Evolutionary conservation across 176 grass and related monocot genomes (phyloP).

Genomic region (Thinopyrum elongatum): DNA sequence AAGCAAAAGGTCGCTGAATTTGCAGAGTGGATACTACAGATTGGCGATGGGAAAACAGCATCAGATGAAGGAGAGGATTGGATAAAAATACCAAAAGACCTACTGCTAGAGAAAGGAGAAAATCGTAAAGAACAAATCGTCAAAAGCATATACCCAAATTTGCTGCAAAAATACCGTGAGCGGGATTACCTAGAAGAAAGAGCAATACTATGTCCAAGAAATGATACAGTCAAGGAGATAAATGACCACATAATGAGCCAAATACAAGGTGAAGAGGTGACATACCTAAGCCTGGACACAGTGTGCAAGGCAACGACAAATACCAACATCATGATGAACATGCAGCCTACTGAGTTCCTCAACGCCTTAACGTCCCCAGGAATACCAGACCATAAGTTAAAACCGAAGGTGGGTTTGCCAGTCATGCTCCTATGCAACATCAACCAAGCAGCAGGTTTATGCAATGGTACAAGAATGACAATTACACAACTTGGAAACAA

Average conservation of each 20-base stretch:
- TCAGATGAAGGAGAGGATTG: neutral
- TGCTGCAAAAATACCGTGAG: neutral
- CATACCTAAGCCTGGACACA: neutral
- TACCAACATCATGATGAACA: neutral
- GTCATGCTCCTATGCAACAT: too few species aligned
- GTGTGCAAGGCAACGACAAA: neutral
- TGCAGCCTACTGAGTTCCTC: neutral
- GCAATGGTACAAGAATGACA: too few species aligned
- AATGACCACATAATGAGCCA: neutral
- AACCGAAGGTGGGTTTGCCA: too few species aligned
- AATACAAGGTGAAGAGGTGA: neutral
- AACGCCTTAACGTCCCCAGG: neutral
- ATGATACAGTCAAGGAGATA: neutral
- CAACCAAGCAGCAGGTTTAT: too few species aligned
- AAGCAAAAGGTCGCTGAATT: neutral
- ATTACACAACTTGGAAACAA: too few species aligned
- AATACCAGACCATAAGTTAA: neutral
- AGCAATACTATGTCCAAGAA: neutral
- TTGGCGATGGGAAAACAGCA: neutral
- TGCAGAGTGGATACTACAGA: neutral
- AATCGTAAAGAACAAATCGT: neutral
- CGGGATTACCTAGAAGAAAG: neutral
- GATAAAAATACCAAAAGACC: neutral
- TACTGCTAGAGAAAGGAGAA: neutral
- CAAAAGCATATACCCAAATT: neutral